A percentile compares a stretch with the other conserved stretches of the same genome.
phyloP scores from a whole-genome alignment of 768 basidiomycete species.

The Omphalotus guepiniiformis region DNA sequence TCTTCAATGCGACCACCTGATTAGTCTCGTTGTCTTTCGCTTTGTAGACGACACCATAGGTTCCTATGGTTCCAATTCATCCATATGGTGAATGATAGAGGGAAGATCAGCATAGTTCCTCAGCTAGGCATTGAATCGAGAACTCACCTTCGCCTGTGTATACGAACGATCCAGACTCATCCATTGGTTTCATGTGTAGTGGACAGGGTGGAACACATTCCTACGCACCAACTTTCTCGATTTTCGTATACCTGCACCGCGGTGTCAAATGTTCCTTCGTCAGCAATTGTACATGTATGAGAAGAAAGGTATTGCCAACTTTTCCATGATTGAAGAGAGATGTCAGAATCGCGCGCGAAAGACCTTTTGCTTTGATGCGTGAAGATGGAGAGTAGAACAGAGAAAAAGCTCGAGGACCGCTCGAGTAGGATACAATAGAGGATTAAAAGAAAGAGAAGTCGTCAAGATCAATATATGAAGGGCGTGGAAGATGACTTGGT shows the following conservation, averaged over 20 bases:
- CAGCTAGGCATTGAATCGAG: not conserved
- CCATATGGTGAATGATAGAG: slow-evolving; percentile 12
- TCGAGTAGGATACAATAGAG: no score
- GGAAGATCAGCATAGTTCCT: not conserved
- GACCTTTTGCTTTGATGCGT: not conserved
- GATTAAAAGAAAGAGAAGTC: no score
- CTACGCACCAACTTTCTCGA: slow-evolving; percentile 95
- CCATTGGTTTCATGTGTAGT: not conserved
- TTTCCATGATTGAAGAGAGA: slow-evolving; percentile 34
- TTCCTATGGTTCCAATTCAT: slow-evolving; percentile 50
- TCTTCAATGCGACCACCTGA: slow-evolving; percentile 93
- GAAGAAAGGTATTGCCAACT: slow-evolving; percentile 27
- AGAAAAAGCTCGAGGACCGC: not conserved
- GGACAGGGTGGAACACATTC: slow-evolving; percentile 14
- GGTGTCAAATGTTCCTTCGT: not conserved
- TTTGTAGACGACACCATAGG: slow-evolving; percentile 98
- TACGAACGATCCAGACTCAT: not conserved
- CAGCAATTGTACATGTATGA: not conserved
- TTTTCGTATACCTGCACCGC: slow-evolving; percentile 79
- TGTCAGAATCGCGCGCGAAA: not conserved
- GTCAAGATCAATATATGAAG: no score
- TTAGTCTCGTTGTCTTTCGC: slow-evolving; percentile 78
- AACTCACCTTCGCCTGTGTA: slow-evolving; percentile 40
- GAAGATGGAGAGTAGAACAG: not conserved
- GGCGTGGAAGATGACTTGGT: no score